phyloP scores from a whole-genome alignment of 768 basidiomycete species.

The Hericium erinaceus region DNA sequence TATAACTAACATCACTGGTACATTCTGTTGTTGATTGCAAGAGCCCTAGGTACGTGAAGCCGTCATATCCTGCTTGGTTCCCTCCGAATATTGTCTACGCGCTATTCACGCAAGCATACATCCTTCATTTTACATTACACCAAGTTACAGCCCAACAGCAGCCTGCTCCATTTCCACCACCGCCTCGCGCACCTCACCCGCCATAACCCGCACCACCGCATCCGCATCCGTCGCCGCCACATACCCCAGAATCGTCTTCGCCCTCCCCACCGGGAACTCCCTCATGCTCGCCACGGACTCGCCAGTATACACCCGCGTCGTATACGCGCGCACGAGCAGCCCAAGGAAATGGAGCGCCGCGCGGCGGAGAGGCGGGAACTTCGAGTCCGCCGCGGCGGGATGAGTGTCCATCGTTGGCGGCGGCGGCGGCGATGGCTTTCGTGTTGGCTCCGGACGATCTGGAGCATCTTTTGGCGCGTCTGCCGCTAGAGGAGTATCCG shows the following conservation, averaged over 20 bases:
- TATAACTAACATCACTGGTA: too few species aligned
- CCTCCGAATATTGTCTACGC: too few species aligned
- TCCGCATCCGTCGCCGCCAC: conserved; percentile 11
- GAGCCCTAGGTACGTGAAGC: too few species aligned
- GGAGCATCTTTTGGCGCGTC: conserved; percentile 13
- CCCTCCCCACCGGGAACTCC: conserved; percentile 9
- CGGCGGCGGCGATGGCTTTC: not conserved
- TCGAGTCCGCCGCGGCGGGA: conserved; percentile 50
- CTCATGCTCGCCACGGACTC: conserved; percentile 18
- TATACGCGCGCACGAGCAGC: conserved; percentile 53
- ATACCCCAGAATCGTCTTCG: conserved; percentile 9
- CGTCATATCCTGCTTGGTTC: too few species aligned
- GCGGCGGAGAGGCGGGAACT: conserved; percentile 74
- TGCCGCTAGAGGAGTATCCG: not conserved
- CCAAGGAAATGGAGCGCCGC: conserved; percentile 80
- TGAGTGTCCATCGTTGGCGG: conserved; percentile 39
- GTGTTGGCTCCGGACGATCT: not conserved
- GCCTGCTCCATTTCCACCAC: conserved; percentile 6
- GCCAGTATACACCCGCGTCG: conserved; percentile 32
- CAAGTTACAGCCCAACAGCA: conserved; percentile 3
- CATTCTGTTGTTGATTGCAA: too few species aligned
- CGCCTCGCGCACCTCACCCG: conserved; percentile 12
- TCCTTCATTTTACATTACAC: not conserved
- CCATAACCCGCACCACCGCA: conserved; percentile 12
- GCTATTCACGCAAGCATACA: too few species aligned